Percentiles rank a stretch among this genome's conserved stretches.
phyloP scores from a whole-genome alignment of 139 green algal genomes.

The Chlorella sp. region DNA sequence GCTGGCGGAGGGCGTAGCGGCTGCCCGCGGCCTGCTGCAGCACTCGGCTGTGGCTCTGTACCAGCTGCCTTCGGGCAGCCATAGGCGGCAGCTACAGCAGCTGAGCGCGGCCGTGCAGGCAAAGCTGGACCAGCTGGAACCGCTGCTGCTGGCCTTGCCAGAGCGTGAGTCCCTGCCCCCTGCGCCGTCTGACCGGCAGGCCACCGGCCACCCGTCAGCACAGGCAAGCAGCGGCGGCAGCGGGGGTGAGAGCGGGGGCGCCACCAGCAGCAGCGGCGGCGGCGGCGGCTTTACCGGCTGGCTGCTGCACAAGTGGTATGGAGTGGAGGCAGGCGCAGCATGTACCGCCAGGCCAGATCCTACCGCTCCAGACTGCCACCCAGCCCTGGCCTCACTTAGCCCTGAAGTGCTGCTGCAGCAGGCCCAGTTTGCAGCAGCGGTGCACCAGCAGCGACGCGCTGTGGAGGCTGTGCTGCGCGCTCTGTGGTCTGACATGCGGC shows the following conservation, averaged over 20 bases:
- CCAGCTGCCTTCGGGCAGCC: conserved; percentile 11
- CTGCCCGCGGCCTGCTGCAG: conserved; percentile 27
- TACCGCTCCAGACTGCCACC: neutral
- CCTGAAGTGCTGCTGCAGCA: conserved; percentile 25
- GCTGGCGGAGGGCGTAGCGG: conserved; percentile 6
- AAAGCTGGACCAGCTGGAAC: conserved; percentile 20
- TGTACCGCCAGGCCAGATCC: neutral
- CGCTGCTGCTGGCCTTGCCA: conserved; percentile 32
- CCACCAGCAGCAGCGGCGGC: neutral
- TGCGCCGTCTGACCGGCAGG: neutral
- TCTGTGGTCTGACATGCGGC: neutral
- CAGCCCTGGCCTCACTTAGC: neutral
- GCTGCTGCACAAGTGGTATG: conserved; percentile 15
- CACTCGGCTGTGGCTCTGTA: neutral
- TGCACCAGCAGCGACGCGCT: conserved; percentile 9
- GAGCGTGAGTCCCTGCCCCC: neutral
- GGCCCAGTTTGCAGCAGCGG: conserved; percentile 26
- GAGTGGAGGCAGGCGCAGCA: neutral
- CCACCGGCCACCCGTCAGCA: neutral
- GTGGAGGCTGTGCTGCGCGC: conserved; percentile 1
- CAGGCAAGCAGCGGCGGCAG: neutral
- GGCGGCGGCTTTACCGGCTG: neutral
- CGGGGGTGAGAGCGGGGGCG: neutral
- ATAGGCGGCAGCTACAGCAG: conserved; percentile 15
- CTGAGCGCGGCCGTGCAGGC: neutral